phyloP scores from a whole-genome alignment of 1,139 yeast species.

The Taphrina communis region DNA sequence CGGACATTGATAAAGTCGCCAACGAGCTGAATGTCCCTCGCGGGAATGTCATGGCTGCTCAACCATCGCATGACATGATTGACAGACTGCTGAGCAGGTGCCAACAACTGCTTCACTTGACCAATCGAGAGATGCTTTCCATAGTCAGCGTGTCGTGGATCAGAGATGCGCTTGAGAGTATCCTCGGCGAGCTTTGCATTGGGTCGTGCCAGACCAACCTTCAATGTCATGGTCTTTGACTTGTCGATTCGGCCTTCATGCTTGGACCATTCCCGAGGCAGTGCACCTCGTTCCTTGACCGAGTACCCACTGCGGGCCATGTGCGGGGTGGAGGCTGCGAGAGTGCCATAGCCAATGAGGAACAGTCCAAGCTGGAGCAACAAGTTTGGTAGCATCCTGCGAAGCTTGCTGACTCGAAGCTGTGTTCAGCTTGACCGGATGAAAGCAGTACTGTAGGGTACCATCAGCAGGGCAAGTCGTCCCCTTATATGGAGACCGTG shows the following conservation, averaged over 20 bases:
- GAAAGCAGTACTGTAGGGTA: no score
- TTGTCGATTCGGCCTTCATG: slow-evolving; percentile 13
- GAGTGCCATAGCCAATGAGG: slow-evolving; percentile 9
- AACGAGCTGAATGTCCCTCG: slow-evolving; percentile 2
- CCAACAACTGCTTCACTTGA: slow-evolving; percentile 16
- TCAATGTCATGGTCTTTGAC: slow-evolving; percentile 10
- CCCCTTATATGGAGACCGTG: no score
- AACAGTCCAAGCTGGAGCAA: neutral
- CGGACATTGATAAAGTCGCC: slow-evolving; percentile 22
- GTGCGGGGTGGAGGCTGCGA: slow-evolving; percentile 17
- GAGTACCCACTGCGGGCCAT: slow-evolving; percentile 9
- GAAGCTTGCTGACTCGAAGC: neutral
- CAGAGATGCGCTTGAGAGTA: slow-evolving; percentile 12
- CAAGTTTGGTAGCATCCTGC: neutral
- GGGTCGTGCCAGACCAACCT: slow-evolving; percentile 15
- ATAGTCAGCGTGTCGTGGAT: slow-evolving; percentile 17
- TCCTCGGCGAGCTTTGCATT: slow-evolving; percentile 19
- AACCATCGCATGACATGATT: slow-evolving; percentile 24
- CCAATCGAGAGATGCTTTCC: slow-evolving; percentile 26
- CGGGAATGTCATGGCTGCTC: slow-evolving; percentile 12
- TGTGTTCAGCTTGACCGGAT: no score
- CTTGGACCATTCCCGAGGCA: slow-evolving; percentile 22
- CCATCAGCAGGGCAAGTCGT: no score
- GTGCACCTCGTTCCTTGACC: slow-evolving; percentile 10
- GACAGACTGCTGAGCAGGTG: slow-evolving; percentile 14